phyloP scores from a whole-genome alignment of 768 basidiomycete genomes.

The Mycena belliarum region DNA sequence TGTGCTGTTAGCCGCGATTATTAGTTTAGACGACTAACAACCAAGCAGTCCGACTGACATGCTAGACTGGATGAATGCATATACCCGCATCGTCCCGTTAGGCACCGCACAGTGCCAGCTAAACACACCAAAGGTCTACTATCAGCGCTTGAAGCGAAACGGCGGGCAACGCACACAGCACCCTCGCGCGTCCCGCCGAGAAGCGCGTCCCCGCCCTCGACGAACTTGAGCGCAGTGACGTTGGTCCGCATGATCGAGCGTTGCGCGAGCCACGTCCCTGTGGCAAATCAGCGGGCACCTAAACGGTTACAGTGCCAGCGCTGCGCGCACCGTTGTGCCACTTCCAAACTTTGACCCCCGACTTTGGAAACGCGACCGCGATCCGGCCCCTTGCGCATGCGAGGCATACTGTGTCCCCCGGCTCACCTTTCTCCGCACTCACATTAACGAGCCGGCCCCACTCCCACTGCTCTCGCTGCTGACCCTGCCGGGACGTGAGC shows the following conservation, averaged over 20 bases:
- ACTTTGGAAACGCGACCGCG: conserved; percentile 60
- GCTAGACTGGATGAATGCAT: conserved; percentile 56
- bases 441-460: conserved; percentile 58
- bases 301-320: background rate
- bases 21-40: background rate
- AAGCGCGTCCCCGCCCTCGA: conserved; percentile 62
- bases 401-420: conserved; percentile 48
- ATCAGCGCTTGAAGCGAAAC: conserved; percentile 3
- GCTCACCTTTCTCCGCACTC: conserved; percentile 36
- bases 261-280: conserved; percentile 66
- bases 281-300: background rate
- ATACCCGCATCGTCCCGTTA: conserved; percentile 63
- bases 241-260: conserved; percentile 65
- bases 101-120: conserved; percentile 74
- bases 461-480: conserved; percentile 54
- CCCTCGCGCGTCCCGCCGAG: conserved; percentile 73
- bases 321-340: conserved; percentile 50
- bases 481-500: background rate
- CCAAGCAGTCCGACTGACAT: conserved; percentile 49
- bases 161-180: conserved; percentile 48
- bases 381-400: conserved; percentile 59
- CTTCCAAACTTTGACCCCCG: conserved; percentile 67
- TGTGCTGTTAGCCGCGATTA: conserved; percentile 35
- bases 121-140: background rate
- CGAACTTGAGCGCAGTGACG: conserved; percentile 63